These are phyloP conservation scores for Solanum arcanum DNA, from an alignment of 257 asterid genomes.

Conservation along the genomic window DNA sequence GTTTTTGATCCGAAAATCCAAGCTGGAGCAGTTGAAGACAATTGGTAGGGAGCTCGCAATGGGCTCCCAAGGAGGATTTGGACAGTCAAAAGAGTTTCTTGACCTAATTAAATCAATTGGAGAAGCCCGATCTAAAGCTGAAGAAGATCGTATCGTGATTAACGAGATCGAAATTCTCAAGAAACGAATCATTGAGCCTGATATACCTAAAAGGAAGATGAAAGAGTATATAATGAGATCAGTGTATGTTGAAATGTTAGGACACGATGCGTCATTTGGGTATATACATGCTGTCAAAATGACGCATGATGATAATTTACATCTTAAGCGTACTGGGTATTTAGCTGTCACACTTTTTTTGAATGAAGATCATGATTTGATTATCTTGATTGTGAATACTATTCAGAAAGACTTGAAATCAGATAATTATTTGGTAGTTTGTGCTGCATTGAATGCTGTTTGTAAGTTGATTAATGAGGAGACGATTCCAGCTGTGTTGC, in stretches of 20 bases:
- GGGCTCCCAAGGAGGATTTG: constrained; percentile 92
- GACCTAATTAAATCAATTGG: constrained; percentile 94
- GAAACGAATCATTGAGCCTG: constrained; percentile 54
- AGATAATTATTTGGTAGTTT: constrained; percentile 78
- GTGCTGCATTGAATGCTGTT: constrained; percentile 80
- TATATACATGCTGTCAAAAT: constrained; percentile 94
- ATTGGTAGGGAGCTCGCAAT: constrained; percentile 97
- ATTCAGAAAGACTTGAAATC: constrained; percentile 97
- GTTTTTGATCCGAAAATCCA: background rate
- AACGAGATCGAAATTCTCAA: constrained; percentile 86
- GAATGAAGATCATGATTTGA: constrained; percentile 93
- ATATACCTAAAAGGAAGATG: constrained; percentile 75
- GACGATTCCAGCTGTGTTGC: constrained; percentile 94
- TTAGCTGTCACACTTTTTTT: constrained; percentile 81
- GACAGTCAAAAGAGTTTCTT: constrained; percentile 85
- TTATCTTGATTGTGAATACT: constrained; percentile 85
- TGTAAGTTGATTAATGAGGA: constrained; percentile 94
- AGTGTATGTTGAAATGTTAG: constrained; percentile 88
- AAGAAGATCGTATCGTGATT: constrained; percentile 87
- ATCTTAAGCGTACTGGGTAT: constrained; percentile 75
- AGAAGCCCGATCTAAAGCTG: constrained; percentile 94
- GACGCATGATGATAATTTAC: constrained; percentile 85
- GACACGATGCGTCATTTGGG: constrained; percentile 94
- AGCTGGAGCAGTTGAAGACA: constrained; percentile 89
- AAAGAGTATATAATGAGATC: constrained; percentile 81